These are phyloP conservation scores for Pseudocercospora crystallina DNA, from an alignment of 2,329 filamentous ascomycete species.

Conservation along the genomic window DNA sequence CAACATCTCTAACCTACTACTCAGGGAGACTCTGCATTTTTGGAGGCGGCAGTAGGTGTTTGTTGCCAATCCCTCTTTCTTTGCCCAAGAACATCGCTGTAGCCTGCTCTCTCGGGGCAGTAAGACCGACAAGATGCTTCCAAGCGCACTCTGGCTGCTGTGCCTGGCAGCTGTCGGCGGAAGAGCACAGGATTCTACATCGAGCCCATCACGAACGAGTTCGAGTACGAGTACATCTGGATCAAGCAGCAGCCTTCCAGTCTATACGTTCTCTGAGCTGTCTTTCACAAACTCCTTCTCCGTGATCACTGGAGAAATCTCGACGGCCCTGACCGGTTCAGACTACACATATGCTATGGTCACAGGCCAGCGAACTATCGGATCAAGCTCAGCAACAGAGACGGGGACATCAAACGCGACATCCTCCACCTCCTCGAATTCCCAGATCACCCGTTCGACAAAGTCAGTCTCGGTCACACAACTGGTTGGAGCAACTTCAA, in stretches of 20 bases:
- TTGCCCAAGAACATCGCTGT: too few species aligned
- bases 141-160: slow-evolving; percentile 31
- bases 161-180: slow-evolving; percentile 37
- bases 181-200: slow-evolving; percentile 30
- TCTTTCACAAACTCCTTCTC: slow-evolving; percentile 28
- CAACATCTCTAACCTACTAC: too few species aligned
- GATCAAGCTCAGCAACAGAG: slow-evolving; percentile 38
- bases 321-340: slow-evolving; percentile 28
- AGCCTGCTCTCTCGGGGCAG: not conserved
- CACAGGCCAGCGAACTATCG: slow-evolving; percentile 28
- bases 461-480: slow-evolving; percentile 25
- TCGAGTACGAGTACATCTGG: not conserved
- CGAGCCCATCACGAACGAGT: slow-evolving; percentile 27
- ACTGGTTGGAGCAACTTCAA: slow-evolving; percentile 18
- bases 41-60: too few species aligned
- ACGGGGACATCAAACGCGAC: slow-evolving; percentile 41
- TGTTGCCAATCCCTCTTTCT: too few species aligned
- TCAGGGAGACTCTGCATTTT: too few species aligned
- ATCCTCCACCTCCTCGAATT: slow-evolving; percentile 14
- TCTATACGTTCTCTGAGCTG: slow-evolving; percentile 11
- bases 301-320: slow-evolving; percentile 24
- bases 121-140: slow-evolving; percentile 28
- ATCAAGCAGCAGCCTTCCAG: not conserved
- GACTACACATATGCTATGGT: slow-evolving; percentile 29
- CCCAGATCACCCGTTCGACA: slow-evolving; percentile 26